Evolutionary conservation across 345 rosid genomes (phyloP), one percentile per base, ranked within the genome.

Genomic region (Nasturtium officinale): DNA sequence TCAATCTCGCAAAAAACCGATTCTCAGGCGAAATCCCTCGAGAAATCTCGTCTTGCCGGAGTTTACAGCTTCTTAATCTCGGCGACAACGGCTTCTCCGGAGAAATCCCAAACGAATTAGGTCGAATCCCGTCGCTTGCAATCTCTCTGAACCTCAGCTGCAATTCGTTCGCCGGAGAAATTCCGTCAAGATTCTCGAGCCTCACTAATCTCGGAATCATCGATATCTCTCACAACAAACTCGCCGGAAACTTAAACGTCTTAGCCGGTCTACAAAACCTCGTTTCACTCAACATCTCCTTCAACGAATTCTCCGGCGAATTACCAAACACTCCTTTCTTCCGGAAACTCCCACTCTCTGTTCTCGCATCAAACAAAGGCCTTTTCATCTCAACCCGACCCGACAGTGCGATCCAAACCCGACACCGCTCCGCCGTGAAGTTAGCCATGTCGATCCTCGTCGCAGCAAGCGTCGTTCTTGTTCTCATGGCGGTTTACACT

Each of bases 111-210:
- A 82, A 81, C 78, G 96, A 88, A 29, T 25, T 94, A 16, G 97
- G 96, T 52, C 85, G 82, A 50, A 79, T 91, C 76, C 82, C 95
- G 15, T 78, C 90, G 1, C 89, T 94, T 11, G 96, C 88, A 60
- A 91, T 94, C 48, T 81, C 97, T 82, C 86, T 94, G 52, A 94
- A 94, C 40, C 96, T 94, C 29, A 94, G 98, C 85, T 84, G 82
- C 68, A 94, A 89, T 57, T 82, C 77, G 23, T 83, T 94, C 77
- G 77, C 85, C 10, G 93, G 97, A 40, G 77, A 67, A 65, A 87
- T 94, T 61, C 98, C 98, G 17, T 61, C 86, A 2, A 78, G 84
- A 37, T 86, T 94, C 86, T 83, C 96, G 1, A 84, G 87, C 70
- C 96, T 94, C 30, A 75, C 48, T 25, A 91, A 86, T 76, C 85